Conservation (phyloP, 768 basidiomycete species). For the Steccherinum ochraceum region DNA sequence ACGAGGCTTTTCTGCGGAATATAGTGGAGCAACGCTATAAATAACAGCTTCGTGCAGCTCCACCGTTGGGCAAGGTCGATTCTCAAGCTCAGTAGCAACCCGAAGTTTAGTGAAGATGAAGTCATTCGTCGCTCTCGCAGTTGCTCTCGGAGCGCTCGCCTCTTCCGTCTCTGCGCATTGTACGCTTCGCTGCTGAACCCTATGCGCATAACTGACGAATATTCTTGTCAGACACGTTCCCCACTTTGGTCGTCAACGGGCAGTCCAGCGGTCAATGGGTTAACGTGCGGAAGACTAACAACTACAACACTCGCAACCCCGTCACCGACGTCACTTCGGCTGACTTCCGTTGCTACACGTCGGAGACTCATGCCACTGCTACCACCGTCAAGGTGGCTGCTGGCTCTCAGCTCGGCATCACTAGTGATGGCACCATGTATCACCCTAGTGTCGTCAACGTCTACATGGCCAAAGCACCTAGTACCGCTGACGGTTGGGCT, state of each 20-base stretch:
- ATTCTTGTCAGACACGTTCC: conserved; percentile 22
- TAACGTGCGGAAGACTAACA: conserved; percentile 24
- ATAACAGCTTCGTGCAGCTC: not conserved
- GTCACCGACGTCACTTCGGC: conserved; percentile 5
- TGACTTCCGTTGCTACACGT: conserved; percentile 10
- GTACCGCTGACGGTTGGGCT: conserved; percentile 26
- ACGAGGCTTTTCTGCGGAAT: not conserved
- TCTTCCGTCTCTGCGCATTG: conserved; percentile 8
- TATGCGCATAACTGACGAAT: not conserved
- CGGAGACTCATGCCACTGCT: conserved; percentile 28
- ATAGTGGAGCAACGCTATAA: not conserved
- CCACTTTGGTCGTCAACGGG: conserved; percentile 22
- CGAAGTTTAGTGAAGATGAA: conserved; percentile 12
- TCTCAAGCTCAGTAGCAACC: not conserved
- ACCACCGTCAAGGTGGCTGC: conserved; percentile 37
- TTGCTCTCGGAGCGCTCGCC: conserved; percentile 7
- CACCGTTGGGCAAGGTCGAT: not conserved
- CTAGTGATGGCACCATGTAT: conserved; percentile 36
- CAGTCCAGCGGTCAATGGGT: conserved; percentile 17
- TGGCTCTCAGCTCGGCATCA: conserved; percentile 37
- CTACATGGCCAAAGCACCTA: conserved; percentile 41
- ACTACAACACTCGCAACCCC: conserved; percentile 12
- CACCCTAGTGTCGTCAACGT: conserved; percentile 39
- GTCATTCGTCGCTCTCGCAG: conserved; percentile 11
- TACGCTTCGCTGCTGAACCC: conserved; percentile 1